These are phyloP conservation scores for Wickerhamia fluorescens DNA, from an alignment of 805 yeast species.

Conservation along the genomic window DNA sequence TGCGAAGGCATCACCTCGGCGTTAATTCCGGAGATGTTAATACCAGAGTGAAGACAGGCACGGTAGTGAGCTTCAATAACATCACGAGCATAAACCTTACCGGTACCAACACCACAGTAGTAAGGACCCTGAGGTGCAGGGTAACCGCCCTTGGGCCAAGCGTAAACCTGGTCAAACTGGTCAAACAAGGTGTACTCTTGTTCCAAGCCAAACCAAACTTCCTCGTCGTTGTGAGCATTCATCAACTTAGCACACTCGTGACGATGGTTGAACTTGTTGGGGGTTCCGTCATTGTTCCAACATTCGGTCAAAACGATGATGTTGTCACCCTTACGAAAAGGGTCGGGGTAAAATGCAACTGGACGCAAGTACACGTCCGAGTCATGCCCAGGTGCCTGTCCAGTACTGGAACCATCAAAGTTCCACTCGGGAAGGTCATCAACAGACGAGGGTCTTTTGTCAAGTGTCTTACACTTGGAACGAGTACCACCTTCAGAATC, in stretches of 20 bases:
- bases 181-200: constrained; percentile 98
- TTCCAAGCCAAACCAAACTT: constrained; percentile 96
- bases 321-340: constrained; percentile 97
- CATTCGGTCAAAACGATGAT: constrained; percentile 91
- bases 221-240: constrained; percentile 80
- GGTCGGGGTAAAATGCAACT: constrained; percentile 91
- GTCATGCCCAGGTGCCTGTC: constrained; percentile 97
- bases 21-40: constrained; percentile 89
- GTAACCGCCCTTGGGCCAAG: constrained; percentile 99
- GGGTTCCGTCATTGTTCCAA: constrained; percentile 98
- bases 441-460: constrained; percentile 56
- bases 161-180: constrained; percentile 81
- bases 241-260: constrained; percentile 92
- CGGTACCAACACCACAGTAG: constrained; percentile 99
- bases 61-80: constrained; percentile 98
- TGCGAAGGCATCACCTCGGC: constrained; percentile 99
- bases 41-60: constrained; percentile 92
- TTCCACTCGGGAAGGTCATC: constrained; percentile 98
- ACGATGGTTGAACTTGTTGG: constrained; percentile 98
- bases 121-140: constrained; percentile 99
- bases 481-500: constrained; percentile 88
- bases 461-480: constrained; percentile 88
- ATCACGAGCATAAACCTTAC: constrained; percentile 96
- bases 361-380: constrained; percentile 95
- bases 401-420: constrained; percentile 98